phyloP scores from a whole-genome alignment of 2,329 filamentous ascomycete species.

The Cercospora berteroae region DNA sequence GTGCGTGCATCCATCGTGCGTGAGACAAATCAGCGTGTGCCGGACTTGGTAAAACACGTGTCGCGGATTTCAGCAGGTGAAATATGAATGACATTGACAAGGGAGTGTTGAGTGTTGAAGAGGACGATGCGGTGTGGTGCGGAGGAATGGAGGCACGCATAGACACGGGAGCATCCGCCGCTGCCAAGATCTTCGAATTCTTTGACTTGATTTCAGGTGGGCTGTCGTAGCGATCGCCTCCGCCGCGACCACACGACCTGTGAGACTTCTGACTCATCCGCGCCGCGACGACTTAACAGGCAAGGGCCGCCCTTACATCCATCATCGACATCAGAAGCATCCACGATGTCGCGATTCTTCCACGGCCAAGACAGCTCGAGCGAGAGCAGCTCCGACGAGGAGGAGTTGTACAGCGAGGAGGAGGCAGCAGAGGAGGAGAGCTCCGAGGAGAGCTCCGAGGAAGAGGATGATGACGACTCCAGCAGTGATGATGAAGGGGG shows the following conservation, averaged over 20 bases:
- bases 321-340: slow-evolving; percentile 6
- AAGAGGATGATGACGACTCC: slow-evolving; percentile 47
- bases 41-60: background rate
- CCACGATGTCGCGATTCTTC: slow-evolving; percentile 79
- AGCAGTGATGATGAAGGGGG: slow-evolving; percentile 57
- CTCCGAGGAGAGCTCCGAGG: slow-evolving; percentile 38
- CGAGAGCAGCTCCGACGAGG: slow-evolving; percentile 91
- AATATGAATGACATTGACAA: background rate
- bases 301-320: slow-evolving; percentile 18
- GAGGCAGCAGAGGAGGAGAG: slow-evolving; percentile 64
- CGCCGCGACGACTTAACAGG: slow-evolving; percentile 11
- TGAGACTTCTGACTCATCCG: slow-evolving; percentile 10
- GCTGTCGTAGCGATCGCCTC: background rate
- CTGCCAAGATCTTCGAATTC: slow-evolving; percentile 3
- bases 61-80: background rate
- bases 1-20: background rate
- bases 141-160: background rate
- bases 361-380: slow-evolving; percentile 92
- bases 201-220: slow-evolving; percentile 2
- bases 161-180: background rate
- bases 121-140: background rate
- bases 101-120: background rate
- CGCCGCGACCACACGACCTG: slow-evolving; percentile 2
- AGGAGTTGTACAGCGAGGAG: slow-evolving; percentile 83
- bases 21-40: background rate